phyloP scores from a whole-genome alignment of 805 yeast species.

The Hanseniaspora thailandica region DNA sequence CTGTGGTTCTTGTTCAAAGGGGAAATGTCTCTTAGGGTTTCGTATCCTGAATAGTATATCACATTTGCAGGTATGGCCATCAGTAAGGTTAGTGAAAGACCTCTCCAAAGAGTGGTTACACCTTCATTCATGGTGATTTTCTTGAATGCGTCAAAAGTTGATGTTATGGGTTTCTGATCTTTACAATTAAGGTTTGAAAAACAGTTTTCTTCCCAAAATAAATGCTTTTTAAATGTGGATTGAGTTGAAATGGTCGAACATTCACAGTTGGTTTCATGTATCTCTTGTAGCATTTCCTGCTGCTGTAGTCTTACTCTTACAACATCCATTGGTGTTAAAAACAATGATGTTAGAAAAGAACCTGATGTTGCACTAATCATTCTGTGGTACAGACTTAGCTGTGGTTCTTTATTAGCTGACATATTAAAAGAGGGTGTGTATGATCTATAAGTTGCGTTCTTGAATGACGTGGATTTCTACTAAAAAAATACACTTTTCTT shows the following conservation, averaged over 20 bases:
- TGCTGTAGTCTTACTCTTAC: constrained; percentile 67
- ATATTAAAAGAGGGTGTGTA: background rate
- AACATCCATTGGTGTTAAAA: constrained; percentile 73
- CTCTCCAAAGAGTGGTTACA: constrained; percentile 69
- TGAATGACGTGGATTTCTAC: too few species aligned
- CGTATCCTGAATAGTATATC: constrained; percentile 90
- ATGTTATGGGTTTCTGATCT: constrained; percentile 30
- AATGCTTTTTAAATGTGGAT: constrained; percentile 10
- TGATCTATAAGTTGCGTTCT: background rate
- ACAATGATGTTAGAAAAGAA: constrained; percentile 56
- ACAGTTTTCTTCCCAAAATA: constrained; percentile 28
- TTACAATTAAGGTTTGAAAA: constrained; percentile 27
- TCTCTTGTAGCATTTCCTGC: constrained; percentile 44
- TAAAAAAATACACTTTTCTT: too few species aligned
- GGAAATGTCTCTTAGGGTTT: constrained; percentile 65
- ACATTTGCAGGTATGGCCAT: constrained; percentile 92
- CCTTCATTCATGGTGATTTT: constrained; percentile 69
- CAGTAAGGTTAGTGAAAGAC: constrained; percentile 63
- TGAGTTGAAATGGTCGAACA: constrained; percentile 20
- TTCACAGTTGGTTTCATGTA: constrained; percentile 29
- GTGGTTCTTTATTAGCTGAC: background rate
- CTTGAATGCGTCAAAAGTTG: constrained; percentile 63
- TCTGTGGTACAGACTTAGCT: constrained; percentile 40
- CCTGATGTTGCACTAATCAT: constrained; percentile 75
- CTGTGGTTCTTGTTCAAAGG: constrained; percentile 34